phyloP scores from a whole-genome alignment of 768 basidiomycete genomes.

The Suillus americanus region DNA sequence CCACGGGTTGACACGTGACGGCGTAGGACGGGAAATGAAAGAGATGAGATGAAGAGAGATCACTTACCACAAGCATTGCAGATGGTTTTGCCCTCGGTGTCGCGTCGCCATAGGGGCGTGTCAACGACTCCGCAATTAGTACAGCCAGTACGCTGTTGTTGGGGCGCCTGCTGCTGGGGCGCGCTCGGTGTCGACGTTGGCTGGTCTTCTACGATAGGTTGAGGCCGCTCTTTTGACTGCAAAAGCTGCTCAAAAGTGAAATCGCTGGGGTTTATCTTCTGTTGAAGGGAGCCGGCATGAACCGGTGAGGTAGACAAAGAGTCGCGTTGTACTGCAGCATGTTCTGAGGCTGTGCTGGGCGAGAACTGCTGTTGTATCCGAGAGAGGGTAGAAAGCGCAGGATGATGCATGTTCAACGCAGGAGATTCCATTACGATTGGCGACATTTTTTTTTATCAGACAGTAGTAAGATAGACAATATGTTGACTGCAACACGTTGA shows the following conservation, averaged over 20 bases:
- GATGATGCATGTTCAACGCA: constrained; percentile 49
- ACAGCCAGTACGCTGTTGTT: constrained; percentile 47
- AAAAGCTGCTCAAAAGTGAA: constrained; percentile 33
- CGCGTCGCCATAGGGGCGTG: constrained; percentile 85
- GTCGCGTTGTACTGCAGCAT: constrained; percentile 8
- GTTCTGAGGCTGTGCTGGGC: constrained; percentile 26
- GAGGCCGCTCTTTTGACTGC: constrained; percentile 28
- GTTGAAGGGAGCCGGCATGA: constrained; percentile 26
- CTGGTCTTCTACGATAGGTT: constrained; percentile 17
- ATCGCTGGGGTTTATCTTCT: constrained; percentile 29
- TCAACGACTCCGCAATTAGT: constrained; percentile 75
- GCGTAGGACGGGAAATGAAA: constrained; percentile 31
- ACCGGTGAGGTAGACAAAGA: constrained; percentile 18
- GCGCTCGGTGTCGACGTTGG: constrained; percentile 18
- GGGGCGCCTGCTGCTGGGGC: constrained; percentile 24
- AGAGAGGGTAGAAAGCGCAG: constrained; percentile 41
- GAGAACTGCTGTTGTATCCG: constrained; percentile 50
- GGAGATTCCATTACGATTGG: constrained; percentile 59
- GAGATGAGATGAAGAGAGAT: constrained; percentile 34
- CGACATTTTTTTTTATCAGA: constrained; percentile 43
- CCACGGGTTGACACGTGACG: constrained; percentile 41
- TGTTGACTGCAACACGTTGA: not conserved
- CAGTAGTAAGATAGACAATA: constrained; percentile 33
- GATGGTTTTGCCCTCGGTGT: constrained; percentile 76
- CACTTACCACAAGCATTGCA: constrained; percentile 90